Conservation (phyloP, 805 yeast species). For the Saturnispora halmiae region DNA sequence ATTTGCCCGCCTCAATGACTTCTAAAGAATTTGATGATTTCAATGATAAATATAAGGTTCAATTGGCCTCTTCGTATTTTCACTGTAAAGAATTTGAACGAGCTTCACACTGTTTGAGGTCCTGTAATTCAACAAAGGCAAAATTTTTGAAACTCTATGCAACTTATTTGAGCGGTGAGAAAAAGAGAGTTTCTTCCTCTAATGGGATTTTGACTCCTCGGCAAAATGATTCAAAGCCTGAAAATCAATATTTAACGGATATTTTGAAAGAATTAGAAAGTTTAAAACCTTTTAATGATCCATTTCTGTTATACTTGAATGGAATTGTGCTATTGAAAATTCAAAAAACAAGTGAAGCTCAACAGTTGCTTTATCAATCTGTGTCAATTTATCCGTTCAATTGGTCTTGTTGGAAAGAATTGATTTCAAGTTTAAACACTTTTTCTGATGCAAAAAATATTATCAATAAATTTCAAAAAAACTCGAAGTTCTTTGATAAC, state of each 20-base stretch:
- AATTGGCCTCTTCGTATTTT: constrained; percentile 63
- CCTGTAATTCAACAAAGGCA: constrained; percentile 42
- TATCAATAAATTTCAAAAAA: constrained; percentile 31
- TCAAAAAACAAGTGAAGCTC: constrained; percentile 53
- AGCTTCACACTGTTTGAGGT: constrained; percentile 50
- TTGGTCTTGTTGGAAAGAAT: constrained; percentile 91
- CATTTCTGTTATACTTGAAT: constrained; percentile 61
- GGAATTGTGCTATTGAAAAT: constrained; percentile 63
- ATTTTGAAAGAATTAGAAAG: constrained; percentile 37
- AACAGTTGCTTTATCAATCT: constrained; percentile 50
- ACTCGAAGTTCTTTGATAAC: constrained; percentile 27
- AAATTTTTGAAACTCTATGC: constrained; percentile 62
- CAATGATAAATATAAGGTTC: neutral
- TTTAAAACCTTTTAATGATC: constrained; percentile 30
- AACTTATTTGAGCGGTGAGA: constrained; percentile 67
- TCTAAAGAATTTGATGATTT: neutral
- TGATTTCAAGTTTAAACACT: constrained; percentile 50
- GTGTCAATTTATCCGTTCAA: constrained; percentile 66
- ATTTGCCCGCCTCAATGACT: neutral
- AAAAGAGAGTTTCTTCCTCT: constrained; percentile 56
- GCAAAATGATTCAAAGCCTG: constrained; percentile 26
- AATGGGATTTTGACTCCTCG: constrained; percentile 53
- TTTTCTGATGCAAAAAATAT: constrained; percentile 49
- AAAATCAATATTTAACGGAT: constrained; percentile 24
- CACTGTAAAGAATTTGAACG: constrained; percentile 80